These are phyloP conservation scores for Boletus insuetus DNA, from an alignment of 768 basidiomycete species.

Conservation along the genomic window DNA sequence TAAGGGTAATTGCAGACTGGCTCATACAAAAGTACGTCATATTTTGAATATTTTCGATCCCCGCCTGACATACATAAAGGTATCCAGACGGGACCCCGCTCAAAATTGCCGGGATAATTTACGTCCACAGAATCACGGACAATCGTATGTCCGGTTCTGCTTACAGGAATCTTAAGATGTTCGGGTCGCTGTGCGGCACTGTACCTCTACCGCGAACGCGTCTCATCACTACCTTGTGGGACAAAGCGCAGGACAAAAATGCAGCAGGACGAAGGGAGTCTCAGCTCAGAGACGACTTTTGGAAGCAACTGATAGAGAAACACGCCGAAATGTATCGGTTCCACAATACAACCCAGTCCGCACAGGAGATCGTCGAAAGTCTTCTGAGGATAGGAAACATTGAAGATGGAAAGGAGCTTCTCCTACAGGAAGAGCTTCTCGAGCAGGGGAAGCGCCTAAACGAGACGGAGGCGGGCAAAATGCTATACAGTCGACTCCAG, in stretches of 20 bases:
- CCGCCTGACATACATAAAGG: neutral
- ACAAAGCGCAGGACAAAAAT: conserved; percentile 13
- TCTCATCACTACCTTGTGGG: conserved; percentile 42
- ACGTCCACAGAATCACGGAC: conserved; percentile 35
- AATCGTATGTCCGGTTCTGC: conserved; percentile 33
- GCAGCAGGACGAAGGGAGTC: conserved; percentile 16
- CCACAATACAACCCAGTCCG: neutral
- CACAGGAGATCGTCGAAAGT: neutral
- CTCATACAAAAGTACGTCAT: conserved; percentile 15
- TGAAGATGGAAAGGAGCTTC: neutral
- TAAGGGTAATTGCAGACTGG: conserved; percentile 15
- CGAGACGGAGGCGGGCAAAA: conserved; percentile 23
- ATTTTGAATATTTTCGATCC: neutral
- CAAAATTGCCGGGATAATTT: conserved; percentile 32
- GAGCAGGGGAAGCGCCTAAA: conserved; percentile 12
- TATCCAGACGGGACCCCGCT: conserved; percentile 1
- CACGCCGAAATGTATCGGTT: conserved; percentile 4
- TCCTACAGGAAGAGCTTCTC: conserved; percentile 22
- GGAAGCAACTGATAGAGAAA: neutral
- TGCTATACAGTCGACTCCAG: conserved; percentile 16
- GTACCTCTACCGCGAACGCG: conserved; percentile 27
- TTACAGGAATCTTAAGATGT: conserved; percentile 31
- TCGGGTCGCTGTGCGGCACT: conserved; percentile 35
- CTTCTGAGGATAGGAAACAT: neutral
- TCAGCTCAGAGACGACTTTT: conserved; percentile 29